These are phyloP conservation scores for Boletus eberwhitei DNA, from an alignment of 768 basidiomycete genomes.

Conservation along the genomic window DNA sequence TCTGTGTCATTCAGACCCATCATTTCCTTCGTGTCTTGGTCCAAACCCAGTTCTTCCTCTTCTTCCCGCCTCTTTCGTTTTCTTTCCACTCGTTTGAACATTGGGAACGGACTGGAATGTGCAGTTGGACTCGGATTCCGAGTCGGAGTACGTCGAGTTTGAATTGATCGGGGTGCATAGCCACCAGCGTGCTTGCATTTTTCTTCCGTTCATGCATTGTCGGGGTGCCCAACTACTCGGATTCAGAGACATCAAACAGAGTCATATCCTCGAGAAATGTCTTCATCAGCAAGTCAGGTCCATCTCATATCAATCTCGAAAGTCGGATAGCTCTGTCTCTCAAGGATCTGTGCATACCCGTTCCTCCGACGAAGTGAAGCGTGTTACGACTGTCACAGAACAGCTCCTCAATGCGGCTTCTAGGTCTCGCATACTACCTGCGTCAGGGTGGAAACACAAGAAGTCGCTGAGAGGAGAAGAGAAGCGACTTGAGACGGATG, in stretches of 20 bases:
- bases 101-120: constrained; percentile 22
- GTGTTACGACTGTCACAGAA: constrained; percentile 22
- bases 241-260: constrained; percentile 15
- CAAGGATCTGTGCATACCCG: not conserved
- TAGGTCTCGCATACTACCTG: constrained; percentile 20
- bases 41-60: constrained; percentile 62
- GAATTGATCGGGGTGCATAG: constrained; percentile 14
- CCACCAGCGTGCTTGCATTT: constrained; percentile 21
- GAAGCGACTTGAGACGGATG: constrained; percentile 32
- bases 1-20: constrained; percentile 73
- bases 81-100: constrained; percentile 82
- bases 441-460: constrained; percentile 37
- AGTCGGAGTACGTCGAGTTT: not conserved
- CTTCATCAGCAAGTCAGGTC: not conserved
- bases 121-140: no score
- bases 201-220: constrained; percentile 32
- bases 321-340: not conserved
- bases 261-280: constrained; percentile 11
- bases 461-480: constrained; percentile 38
- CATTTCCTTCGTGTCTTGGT: constrained; percentile 59
- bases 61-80: constrained; percentile 56
- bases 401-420: constrained; percentile 35
- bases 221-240: constrained; percentile 19
- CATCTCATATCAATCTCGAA: not conserved
- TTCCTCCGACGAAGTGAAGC: constrained; percentile 1